Evolutionary conservation across 257 asterid species (phyloP).

Genomic region (Knoxia roxburghii): DNA sequence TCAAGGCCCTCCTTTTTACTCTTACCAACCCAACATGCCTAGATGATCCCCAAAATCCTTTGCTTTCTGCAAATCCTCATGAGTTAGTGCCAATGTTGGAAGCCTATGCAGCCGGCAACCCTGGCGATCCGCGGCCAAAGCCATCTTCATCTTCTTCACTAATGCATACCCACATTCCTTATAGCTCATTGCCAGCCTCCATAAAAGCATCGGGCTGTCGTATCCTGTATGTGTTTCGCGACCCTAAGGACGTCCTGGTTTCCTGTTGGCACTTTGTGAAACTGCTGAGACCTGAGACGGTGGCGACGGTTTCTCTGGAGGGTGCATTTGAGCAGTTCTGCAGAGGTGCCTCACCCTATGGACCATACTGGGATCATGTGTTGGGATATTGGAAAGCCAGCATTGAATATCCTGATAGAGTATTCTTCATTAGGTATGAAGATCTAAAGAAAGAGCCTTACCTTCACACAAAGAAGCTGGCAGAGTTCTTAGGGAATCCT

Average conservation of each 20-base stretch:
- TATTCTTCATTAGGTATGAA: constrained; percentile 17
- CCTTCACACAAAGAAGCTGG: constrained; percentile 13
- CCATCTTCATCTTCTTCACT: constrained; percentile 5
- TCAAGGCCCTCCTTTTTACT: constrained; percentile 26
- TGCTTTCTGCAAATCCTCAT: constrained; percentile 27
- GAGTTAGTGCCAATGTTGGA: constrained; percentile 20
- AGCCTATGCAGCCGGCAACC: constrained; percentile 18
- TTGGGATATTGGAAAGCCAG: constrained; percentile 36
- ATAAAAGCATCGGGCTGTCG: constrained; percentile 11
- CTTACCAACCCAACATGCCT: constrained; percentile 7
- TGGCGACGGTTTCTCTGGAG: constrained; percentile 23
- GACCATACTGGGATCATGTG: constrained; percentile 47
- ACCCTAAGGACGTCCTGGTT: constrained; percentile 40
- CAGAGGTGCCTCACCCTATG: constrained; percentile 33
- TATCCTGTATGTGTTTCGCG: constrained; percentile 22
- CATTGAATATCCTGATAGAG: constrained; percentile 16
- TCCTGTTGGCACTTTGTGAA: constrained; percentile 45
- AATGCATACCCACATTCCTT: constrained; percentile 24
- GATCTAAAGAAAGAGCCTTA: constrained; percentile 24
- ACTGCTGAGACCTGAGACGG: constrained; percentile 21
- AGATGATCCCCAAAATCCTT: constrained; percentile 14
- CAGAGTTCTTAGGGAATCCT: constrained; percentile 20
- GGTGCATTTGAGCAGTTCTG: constrained; percentile 32
- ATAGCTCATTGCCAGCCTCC: constrained; percentile 14
- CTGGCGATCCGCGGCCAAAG: constrained; percentile 17